These are phyloP conservation scores for Domatiomyces globalis DNA, from an alignment of 2,329 filamentous ascomycete species.

Conservation along the genomic window DNA sequence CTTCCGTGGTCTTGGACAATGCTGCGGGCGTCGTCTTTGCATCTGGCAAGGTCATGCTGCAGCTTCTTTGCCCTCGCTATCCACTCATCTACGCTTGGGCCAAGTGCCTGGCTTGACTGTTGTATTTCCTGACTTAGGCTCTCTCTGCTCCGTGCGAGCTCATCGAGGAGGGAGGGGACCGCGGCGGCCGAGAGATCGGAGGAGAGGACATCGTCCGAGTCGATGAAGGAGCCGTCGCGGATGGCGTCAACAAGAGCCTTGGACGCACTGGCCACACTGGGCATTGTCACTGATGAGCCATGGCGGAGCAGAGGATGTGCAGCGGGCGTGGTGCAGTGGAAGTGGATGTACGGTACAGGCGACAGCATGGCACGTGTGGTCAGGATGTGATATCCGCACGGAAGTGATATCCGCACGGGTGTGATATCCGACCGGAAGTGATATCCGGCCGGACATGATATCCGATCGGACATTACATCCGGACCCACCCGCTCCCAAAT, in stretches of 20 bases:
- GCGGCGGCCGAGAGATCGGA: conserved; percentile 36
- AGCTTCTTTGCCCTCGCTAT: conserved; percentile 69
- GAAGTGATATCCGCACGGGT: no score
- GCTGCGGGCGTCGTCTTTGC: conserved; percentile 62
- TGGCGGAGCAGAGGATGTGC: background rate
- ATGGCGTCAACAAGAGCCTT: conserved; percentile 7
- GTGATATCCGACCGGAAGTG: background rate
- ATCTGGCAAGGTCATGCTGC: conserved; percentile 70
- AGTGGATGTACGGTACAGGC: no score
- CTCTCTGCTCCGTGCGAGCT: conserved; percentile 37
- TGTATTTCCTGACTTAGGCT: conserved; percentile 52
- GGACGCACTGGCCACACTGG: background rate
- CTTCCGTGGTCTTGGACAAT: conserved; percentile 66
- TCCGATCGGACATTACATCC: background rate
- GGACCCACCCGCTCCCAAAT: background rate
- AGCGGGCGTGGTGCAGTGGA: no score
- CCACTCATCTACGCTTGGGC: conserved; percentile 72
- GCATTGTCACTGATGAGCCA: background rate
- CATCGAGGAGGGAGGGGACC: conserved; percentile 36
- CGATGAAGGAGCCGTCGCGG: conserved; percentile 40
- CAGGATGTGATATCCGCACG: background rate
- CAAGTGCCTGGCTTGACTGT: conserved; percentile 59
- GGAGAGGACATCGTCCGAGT: conserved; percentile 41
- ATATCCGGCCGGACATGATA: background rate
- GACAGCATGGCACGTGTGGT: background rate